Percentiles rank a stretch among this genome's conserved stretches.
Conservation (phyloP, 257 asterid genomes). For the Solanum etuberosum region DNA sequence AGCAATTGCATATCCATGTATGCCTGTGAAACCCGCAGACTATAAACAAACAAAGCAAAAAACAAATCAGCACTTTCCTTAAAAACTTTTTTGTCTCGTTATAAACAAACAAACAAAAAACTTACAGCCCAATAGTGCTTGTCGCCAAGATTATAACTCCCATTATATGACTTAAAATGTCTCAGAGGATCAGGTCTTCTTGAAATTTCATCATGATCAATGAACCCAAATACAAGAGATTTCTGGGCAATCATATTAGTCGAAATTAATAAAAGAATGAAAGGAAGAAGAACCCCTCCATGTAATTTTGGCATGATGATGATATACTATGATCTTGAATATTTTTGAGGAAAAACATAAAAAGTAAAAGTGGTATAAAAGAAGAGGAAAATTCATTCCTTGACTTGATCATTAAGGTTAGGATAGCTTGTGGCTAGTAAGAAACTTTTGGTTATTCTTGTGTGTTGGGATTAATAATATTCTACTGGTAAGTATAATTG, state of each 20-base stretch:
- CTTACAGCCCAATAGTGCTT: slow-evolving; percentile 65
- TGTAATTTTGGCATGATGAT: slow-evolving; percentile 24
- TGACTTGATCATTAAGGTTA: slow-evolving; percentile 49
- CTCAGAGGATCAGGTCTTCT: slow-evolving; percentile 34
- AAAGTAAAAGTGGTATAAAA: neutral
- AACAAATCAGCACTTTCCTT: neutral
- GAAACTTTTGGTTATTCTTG: slow-evolving; percentile 17
- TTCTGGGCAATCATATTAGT: slow-evolving; percentile 11
- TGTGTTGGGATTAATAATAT: neutral
- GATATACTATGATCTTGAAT: neutral
- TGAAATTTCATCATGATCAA: slow-evolving; percentile 6
- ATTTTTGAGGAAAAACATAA: neutral
- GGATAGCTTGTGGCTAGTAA: slow-evolving; percentile 40
- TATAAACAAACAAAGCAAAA: slow-evolving; percentile 1
- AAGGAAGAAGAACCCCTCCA: slow-evolving; percentile 4
- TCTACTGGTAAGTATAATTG: neutral
- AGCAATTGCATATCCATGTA: slow-evolving; percentile 43
- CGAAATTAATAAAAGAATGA: slow-evolving; percentile 19
- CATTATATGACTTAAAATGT: slow-evolving; percentile 21
- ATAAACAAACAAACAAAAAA: neutral
- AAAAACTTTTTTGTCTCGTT: neutral
- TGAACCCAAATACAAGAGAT: slow-evolving; percentile 17
- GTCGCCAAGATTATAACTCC: slow-evolving; percentile 34
- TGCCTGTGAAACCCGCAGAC: slow-evolving; percentile 50
- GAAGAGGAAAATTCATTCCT: slow-evolving; percentile 12